These are phyloP conservation scores for Leucosporidium scottii DNA, from an alignment of 768 basidiomycete genomes.

Conservation along the genomic window DNA sequence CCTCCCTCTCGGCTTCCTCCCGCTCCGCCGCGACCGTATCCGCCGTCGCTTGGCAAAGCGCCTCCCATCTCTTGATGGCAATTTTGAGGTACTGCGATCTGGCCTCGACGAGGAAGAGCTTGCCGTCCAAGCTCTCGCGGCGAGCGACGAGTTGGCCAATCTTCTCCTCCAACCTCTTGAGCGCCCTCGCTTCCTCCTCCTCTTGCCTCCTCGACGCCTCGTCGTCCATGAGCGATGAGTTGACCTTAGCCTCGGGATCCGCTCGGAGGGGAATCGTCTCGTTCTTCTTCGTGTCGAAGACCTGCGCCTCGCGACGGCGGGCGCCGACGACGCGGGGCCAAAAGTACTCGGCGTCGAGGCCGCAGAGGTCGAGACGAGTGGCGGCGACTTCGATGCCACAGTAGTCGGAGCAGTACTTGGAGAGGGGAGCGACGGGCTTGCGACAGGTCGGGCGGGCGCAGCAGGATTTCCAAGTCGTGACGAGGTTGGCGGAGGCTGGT, in stretches of 20 bases:
- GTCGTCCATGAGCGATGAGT: neutral
- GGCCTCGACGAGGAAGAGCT: slow-evolving; percentile 15
- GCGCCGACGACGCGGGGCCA: slow-evolving; percentile 70
- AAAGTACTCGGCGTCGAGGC: slow-evolving; percentile 46
- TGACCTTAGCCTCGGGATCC: neutral
- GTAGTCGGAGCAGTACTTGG: slow-evolving; percentile 85
- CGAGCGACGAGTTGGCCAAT: slow-evolving; percentile 47
- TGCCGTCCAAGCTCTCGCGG: neutral
- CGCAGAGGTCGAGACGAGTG: slow-evolving; percentile 57
- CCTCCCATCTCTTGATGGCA: slow-evolving; percentile 31
- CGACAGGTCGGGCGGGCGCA: slow-evolving; percentile 56
- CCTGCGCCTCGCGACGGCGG: slow-evolving; percentile 61
- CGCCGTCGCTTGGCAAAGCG: slow-evolving; percentile 26
- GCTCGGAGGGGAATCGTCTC: neutral
- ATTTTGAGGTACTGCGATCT: slow-evolving; percentile 23
- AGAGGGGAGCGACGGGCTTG: slow-evolving; percentile 70
- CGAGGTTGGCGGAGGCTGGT: slow-evolving; percentile 8
- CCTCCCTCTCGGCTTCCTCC: neutral
- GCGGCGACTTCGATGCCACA: slow-evolving; percentile 55
- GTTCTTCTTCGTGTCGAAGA: slow-evolving; percentile 39
- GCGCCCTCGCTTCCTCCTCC: slow-evolving; percentile 29
- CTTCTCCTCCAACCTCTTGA: slow-evolving; percentile 47
- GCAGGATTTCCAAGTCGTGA: slow-evolving; percentile 39
- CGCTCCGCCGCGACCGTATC: neutral
- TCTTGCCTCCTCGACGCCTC: slow-evolving; percentile 19